phyloP scores from a whole-genome alignment of 495 filamentous ascomycete genomes.

The Podospora bellae-mahoneyi region DNA sequence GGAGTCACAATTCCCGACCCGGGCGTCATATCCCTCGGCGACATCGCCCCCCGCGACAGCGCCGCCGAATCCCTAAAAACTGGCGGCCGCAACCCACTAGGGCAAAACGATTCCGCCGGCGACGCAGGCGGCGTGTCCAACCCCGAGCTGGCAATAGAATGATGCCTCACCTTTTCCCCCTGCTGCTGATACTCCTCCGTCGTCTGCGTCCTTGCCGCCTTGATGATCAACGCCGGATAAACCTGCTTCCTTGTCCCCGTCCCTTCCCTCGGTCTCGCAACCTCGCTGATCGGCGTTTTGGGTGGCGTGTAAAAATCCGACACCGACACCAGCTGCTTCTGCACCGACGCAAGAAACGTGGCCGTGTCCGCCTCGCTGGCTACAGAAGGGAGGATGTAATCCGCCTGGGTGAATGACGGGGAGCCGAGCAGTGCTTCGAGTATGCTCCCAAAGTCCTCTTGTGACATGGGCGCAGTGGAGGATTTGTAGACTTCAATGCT shows the following conservation, averaged over 20 bases:
- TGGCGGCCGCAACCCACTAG: not conserved
- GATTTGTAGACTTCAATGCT: slow-evolving; percentile 2
- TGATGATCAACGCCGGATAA: not conserved
- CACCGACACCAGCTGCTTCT: slow-evolving; percentile 37
- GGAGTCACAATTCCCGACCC: not conserved
- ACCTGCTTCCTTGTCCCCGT: not conserved
- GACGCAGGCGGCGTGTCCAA: slow-evolving; percentile 10
- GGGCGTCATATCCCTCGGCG: not conserved
- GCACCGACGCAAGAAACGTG: slow-evolving; percentile 38
- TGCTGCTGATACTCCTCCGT: not conserved
- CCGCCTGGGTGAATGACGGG: slow-evolving; percentile 38
- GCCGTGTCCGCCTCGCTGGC: slow-evolving; percentile 42
- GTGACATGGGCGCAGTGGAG: not conserved
- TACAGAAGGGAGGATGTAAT: slow-evolving; percentile 41
- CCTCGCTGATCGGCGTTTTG: not conserved
- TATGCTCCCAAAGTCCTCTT: not conserved
- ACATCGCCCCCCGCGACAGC: not conserved
- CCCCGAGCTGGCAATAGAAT: not conserved
- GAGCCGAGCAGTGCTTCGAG: slow-evolving; percentile 14
- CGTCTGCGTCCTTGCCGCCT: not conserved
- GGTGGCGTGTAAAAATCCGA: slow-evolving; percentile 36
- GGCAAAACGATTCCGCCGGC: slow-evolving; percentile 1
- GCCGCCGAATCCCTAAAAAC: not conserved
- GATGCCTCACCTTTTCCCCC: not conserved
- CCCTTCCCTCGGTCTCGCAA: not conserved